A percentile compares a stretch with the other conserved stretches of the same genome.
These are phyloP conservation scores for Xylariaceae sp. DNA, from an alignment of 2,329 filamentous ascomycete species.

Conservation along the genomic window DNA sequence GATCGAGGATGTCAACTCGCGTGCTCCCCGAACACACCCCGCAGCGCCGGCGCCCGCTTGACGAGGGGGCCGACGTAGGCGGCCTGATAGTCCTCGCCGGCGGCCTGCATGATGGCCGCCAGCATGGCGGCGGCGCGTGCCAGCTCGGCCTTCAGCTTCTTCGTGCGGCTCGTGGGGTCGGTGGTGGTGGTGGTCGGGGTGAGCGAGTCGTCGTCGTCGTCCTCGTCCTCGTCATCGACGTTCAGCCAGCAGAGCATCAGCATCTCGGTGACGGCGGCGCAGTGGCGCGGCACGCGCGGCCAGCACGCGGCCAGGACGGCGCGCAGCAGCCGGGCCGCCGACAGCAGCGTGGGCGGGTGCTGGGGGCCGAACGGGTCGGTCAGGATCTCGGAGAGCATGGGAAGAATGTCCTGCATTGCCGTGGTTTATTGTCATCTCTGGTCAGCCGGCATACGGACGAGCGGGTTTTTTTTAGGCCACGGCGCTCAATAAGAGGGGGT, in stretches of 20 bases:
- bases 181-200: too few relatives aligned
- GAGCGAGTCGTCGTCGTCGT: conserved; percentile 4
- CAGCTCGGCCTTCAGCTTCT: conserved; percentile 28
- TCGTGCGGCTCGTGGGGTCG: too few relatives aligned
- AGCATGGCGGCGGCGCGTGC: conserved; percentile 27
- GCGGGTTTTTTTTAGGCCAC: too few relatives aligned
- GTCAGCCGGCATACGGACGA: not conserved
- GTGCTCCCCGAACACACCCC: too few relatives aligned
- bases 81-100: conserved; percentile 17
- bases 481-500: not conserved
- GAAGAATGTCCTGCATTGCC: conserved; percentile 52
- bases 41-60: conserved; percentile 28
- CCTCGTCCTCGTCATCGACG: conserved; percentile 30
- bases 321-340: conserved; percentile 46
- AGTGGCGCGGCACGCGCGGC: conserved; percentile 58
- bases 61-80: conserved; percentile 27
- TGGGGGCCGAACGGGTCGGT: conserved; percentile 59
- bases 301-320: conserved; percentile 56
- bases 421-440: conserved; percentile 4
- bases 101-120: conserved; percentile 24
- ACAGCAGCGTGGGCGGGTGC: conserved; percentile 44
- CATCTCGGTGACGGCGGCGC: conserved; percentile 56
- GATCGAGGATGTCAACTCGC: too few relatives aligned
- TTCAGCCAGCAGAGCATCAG: conserved; percentile 57
- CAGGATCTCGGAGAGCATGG: conserved; percentile 57